phyloP scores from a whole-genome alignment of 768 basidiomycete species.

The Tephrocybe sp. region DNA sequence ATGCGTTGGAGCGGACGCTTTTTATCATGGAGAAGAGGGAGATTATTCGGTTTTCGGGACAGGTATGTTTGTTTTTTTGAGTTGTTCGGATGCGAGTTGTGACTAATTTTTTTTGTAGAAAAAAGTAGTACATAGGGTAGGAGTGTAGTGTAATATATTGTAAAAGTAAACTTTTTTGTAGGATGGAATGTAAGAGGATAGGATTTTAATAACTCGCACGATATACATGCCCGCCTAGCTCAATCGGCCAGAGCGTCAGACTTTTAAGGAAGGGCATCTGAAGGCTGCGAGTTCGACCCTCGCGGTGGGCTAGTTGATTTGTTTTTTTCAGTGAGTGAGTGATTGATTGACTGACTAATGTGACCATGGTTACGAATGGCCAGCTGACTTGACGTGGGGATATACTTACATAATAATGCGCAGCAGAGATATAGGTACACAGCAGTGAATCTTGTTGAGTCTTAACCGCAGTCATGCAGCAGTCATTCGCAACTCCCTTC shows the following conservation, averaged over 20 bases:
- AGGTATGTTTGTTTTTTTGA: slow-evolving; percentile 31
- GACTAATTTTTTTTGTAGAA: slow-evolving; percentile 27
- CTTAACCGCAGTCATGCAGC: slow-evolving; percentile 8
- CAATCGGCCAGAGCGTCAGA: slow-evolving; percentile 64
- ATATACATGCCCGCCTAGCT: slow-evolving; percentile 56
- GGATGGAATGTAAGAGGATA: background rate
- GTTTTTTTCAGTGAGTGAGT: slow-evolving; percentile 60
- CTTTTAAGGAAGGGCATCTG: slow-evolving; percentile 52
- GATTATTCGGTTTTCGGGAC: slow-evolving; percentile 85
- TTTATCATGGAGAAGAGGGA: slow-evolving; percentile 95
- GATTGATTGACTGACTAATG: no score
- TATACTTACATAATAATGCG: slow-evolving; percentile 4
- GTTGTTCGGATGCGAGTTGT: background rate
- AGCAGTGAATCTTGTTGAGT: background rate
- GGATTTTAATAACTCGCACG: background rate
- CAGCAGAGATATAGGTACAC: slow-evolving; percentile 2
- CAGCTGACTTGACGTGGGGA: background rate
- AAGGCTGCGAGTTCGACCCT: slow-evolving; percentile 87
- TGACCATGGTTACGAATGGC: slow-evolving; percentile 66
- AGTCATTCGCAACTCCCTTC: slow-evolving; percentile 13
- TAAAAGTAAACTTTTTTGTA: background rate
- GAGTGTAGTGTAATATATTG: background rate
- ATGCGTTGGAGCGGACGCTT: slow-evolving; percentile 88
- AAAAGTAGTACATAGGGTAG: slow-evolving; percentile 43
- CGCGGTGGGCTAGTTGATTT: slow-evolving; percentile 34